These are phyloP conservation scores for Monoraphidium neglectum DNA, from an alignment of 139 green algal species.

Conservation along the genomic window DNA sequence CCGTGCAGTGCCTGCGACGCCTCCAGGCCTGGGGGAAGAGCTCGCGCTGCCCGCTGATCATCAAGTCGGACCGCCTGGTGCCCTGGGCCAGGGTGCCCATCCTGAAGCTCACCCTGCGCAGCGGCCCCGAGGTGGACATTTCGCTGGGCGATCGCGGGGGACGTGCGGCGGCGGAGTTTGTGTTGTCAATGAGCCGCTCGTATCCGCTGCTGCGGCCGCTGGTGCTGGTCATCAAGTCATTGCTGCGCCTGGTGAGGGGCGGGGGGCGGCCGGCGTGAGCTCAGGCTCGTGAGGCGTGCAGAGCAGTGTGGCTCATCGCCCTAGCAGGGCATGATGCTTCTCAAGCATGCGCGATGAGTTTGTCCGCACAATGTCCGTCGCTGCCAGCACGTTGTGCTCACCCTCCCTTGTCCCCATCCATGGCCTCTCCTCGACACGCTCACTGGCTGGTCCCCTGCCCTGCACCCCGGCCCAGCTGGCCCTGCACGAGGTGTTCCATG, in stretches of 20 bases:
- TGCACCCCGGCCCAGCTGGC: neutral
- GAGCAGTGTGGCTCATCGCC: too few relatives aligned
- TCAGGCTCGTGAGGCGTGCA: too few relatives aligned
- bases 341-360: too few relatives aligned
- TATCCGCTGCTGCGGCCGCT: conserved; percentile 12
- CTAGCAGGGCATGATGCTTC: too few relatives aligned
- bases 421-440: too few relatives aligned
- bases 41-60: neutral
- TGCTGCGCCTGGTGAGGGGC: neutral
- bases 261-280: too few relatives aligned
- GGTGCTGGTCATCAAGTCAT: conserved; percentile 20
- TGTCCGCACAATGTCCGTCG: too few relatives aligned
- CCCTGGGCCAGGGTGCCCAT: conserved; percentile 13
- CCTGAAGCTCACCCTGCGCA: conserved; percentile 10
- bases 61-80: conserved; percentile 4
- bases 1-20: too few relatives aligned
- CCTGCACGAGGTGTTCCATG: conserved; percentile 15
- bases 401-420: too few relatives aligned
- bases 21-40: too few relatives aligned
- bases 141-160: conserved; percentile 13
- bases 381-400: too few relatives aligned
- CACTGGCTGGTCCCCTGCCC: too few relatives aligned
- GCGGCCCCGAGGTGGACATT: conserved; percentile 20
- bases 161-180: neutral
- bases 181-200: neutral